Percentiles rank a stretch among this genome's conserved stretches.
These are phyloP conservation scores for Leishmania mexicana DNA, from an alignment of 208 protist genomes.

Conservation along the genomic window DNA sequence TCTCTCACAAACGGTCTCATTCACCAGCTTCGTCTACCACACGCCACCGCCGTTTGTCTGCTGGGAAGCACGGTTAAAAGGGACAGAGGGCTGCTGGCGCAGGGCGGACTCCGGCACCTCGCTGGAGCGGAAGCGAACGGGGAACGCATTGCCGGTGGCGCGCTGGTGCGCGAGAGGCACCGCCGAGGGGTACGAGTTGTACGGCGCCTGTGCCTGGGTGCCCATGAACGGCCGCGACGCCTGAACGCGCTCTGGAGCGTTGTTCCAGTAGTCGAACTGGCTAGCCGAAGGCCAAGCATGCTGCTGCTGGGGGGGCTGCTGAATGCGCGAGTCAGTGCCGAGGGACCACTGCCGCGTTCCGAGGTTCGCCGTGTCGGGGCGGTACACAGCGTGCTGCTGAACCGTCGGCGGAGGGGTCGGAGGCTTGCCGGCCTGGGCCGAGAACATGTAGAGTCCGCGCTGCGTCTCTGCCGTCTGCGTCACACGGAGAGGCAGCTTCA, in stretches of 20 bases:
- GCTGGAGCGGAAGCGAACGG: slow-evolving; percentile 23
- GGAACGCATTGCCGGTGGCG: slow-evolving; percentile 16
- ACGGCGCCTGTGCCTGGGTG: slow-evolving; percentile 45
- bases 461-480: slow-evolving; percentile 30
- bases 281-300: slow-evolving; percentile 26
- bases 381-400: slow-evolving; percentile 50
- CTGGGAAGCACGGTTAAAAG: slow-evolving; percentile 39
- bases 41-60: slow-evolving; percentile 42
- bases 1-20: not conserved
- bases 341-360: slow-evolving; percentile 29
- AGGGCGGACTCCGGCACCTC: slow-evolving; percentile 29
- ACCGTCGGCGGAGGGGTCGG: slow-evolving; percentile 29
- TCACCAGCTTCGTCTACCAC: slow-evolving; percentile 33
- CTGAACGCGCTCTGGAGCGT: slow-evolving; percentile 30
- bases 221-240: slow-evolving; percentile 28
- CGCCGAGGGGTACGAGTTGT: slow-evolving; percentile 51
- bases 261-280: slow-evolving; percentile 40
- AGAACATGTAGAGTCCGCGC: slow-evolving; percentile 47
- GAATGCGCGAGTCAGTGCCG: slow-evolving; percentile 29
- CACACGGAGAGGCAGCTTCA: slow-evolving; percentile 46
- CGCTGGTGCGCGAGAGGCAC: slow-evolving; percentile 25
- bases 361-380: slow-evolving; percentile 45
- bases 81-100: slow-evolving; percentile 21
- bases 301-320: slow-evolving; percentile 25
- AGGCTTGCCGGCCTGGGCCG: slow-evolving; percentile 54